Percentiles rank a stretch among this genome's conserved stretches.
Evolutionary conservation across 2,329 filamentous ascomycete genomes (phyloP).

Genomic region (Cyphellophora europaea): DNA sequence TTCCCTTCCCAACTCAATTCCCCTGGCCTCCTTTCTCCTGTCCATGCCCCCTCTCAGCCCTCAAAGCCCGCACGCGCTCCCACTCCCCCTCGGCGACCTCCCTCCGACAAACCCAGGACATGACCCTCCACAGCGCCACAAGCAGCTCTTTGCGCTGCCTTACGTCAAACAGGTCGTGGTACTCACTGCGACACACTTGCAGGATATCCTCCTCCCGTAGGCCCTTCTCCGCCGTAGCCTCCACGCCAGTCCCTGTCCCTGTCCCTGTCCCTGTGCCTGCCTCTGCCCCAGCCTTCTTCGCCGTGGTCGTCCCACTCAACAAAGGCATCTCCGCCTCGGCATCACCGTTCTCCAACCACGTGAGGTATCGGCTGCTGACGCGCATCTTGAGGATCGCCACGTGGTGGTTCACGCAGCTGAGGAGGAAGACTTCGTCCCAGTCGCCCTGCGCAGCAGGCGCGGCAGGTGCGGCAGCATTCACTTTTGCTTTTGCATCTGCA

Average conservation of each 20-base stretch:
- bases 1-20: too few relatives aligned
- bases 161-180: slow-evolving; percentile 49
- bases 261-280: too few relatives aligned
- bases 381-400: slow-evolving; percentile 50
- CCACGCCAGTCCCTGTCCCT: slow-evolving; percentile 2
- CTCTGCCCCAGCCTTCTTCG: neutral
- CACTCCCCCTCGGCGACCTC: too few relatives aligned
- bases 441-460: neutral
- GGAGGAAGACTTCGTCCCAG: slow-evolving; percentile 46
- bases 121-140: slow-evolving; percentile 47
- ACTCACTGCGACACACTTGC: slow-evolving; percentile 44
- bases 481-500: slow-evolving; percentile 1
- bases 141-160: slow-evolving; percentile 48
- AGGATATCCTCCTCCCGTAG: slow-evolving; percentile 29
- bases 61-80: too few relatives aligned
- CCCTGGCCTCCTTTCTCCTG: too few relatives aligned
- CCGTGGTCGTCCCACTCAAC: neutral
- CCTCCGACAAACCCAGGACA: slow-evolving; percentile 50
- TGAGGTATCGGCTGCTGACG: slow-evolving; percentile 47
- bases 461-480: neutral
- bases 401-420: slow-evolving; percentile 55
- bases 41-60: too few relatives aligned
- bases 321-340: slow-evolving; percentile 8
- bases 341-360: slow-evolving; percentile 40
- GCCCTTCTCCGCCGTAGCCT: neutral